Percentiles rank a stretch among this genome's conserved stretches.
Evolutionary conservation across 2,329 filamentous ascomycete genomes (phyloP).

Genomic region (Colletotrichum sidae): DNA sequence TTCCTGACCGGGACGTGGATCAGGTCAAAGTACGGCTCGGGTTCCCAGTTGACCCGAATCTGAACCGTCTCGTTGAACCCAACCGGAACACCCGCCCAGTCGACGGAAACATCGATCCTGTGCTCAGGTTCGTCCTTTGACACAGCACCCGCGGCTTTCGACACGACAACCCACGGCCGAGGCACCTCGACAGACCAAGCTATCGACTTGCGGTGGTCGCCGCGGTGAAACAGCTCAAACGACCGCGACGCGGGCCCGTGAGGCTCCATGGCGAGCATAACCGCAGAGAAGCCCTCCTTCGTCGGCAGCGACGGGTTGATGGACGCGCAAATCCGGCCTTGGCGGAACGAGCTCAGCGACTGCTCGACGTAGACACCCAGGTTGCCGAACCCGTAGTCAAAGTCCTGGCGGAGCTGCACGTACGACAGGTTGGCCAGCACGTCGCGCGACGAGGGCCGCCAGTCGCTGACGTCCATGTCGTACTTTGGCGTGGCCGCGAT

Average conservation of each 20-base stretch:
- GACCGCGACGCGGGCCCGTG: conserved; percentile 57
- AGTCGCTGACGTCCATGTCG: conserved; percentile 30
- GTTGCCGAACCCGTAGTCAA: conserved; percentile 50
- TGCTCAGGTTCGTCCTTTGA: conserved; percentile 41
- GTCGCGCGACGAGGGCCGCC: conserved; percentile 55
- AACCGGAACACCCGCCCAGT: conserved; percentile 54
- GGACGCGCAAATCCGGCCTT: conserved; percentile 66
- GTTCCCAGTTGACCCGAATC: conserved; percentile 16
- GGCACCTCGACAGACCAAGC: conserved; percentile 33
- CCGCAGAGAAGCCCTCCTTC: conserved; percentile 51
- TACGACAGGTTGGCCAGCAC: conserved; percentile 61
- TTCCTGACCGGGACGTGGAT: conserved; percentile 35
- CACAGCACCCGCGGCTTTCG: conserved; percentile 19
- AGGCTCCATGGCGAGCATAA: conserved; percentile 56
- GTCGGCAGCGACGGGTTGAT: conserved; percentile 48
- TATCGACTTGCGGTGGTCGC: conserved; percentile 46
- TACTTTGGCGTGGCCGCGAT: conserved; percentile 67
- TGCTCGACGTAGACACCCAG: conserved; percentile 65
- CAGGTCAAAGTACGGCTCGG: conserved; percentile 31
- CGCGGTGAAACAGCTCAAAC: conserved; percentile 62
- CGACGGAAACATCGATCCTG: conserved; percentile 57
- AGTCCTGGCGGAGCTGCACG: conserved; percentile 53
- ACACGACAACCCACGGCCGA: conserved; percentile 30
- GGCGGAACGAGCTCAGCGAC: conserved; percentile 63
- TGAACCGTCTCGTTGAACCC: conserved; percentile 41